Conservation (phyloP, 2,329 filamentous ascomycete species). For the Cadophora malorum region DNA sequence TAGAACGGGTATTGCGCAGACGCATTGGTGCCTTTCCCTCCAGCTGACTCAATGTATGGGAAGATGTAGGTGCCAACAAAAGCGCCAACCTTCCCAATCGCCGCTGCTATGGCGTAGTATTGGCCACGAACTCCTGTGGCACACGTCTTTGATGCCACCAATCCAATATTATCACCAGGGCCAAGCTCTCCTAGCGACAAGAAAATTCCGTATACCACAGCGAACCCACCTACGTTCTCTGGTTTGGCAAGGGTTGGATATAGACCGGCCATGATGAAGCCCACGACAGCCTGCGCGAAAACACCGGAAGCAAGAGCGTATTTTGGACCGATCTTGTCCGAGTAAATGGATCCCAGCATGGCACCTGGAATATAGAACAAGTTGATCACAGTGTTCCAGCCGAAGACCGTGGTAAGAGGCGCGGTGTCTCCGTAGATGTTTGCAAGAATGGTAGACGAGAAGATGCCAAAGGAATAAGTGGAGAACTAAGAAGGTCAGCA, state of each 20-base stretch:
- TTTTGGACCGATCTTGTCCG: slow-evolving; percentile 80
- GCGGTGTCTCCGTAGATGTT: slow-evolving; percentile 65
- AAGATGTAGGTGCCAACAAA: slow-evolving; percentile 89
- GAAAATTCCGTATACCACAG: slow-evolving; percentile 82
- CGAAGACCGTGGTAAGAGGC: slow-evolving; percentile 78
- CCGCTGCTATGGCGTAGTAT: slow-evolving; percentile 75
- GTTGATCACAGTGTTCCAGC: slow-evolving; percentile 89
- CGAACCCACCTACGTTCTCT: slow-evolving; percentile 74
- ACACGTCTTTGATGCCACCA: slow-evolving; percentile 85
- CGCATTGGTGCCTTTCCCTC: slow-evolving; percentile 62
- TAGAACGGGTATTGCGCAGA: slow-evolving; percentile 87
- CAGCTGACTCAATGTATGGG: slow-evolving; percentile 69
- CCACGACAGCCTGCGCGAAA: slow-evolving; percentile 74
- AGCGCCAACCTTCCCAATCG: slow-evolving; percentile 77
- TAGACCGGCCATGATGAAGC: slow-evolving; percentile 86
- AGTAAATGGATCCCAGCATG: slow-evolving; percentile 75
- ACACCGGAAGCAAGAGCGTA: slow-evolving; percentile 77
- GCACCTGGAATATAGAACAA: slow-evolving; percentile 89
- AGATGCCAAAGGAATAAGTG: slow-evolving; percentile 84
- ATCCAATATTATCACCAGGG: slow-evolving; percentile 89
- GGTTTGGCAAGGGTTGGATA: slow-evolving; percentile 74
- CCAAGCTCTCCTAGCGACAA: slow-evolving; percentile 80
- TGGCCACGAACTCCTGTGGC: slow-evolving; percentile 87
- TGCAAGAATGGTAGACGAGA: slow-evolving; percentile 75
- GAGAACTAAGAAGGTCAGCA: slow-evolving; percentile 63